Percentiles rank a stretch among this genome's conserved stretches.
Conservation (phyloP, 2,329 filamentous ascomycete genomes). For the Talaromyces sp. region DNA sequence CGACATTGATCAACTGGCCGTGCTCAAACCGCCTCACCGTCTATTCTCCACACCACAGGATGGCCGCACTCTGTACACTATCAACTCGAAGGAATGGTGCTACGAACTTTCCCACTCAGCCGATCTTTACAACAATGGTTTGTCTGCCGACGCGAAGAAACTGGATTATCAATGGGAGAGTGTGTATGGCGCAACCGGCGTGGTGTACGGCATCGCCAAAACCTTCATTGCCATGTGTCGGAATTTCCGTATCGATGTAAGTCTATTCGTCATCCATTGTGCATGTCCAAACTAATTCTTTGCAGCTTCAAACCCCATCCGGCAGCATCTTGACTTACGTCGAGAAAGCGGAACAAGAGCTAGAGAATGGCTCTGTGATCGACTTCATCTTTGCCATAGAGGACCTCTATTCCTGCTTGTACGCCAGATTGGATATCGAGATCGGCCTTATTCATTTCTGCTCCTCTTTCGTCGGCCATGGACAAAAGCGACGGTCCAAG, state of each 20-base stretch:
- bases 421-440: constrained; percentile 39
- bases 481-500: constrained; percentile 24
- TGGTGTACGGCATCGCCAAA: constrained; percentile 40
- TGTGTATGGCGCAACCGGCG: constrained; percentile 33
- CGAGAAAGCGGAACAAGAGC: constrained; percentile 30
- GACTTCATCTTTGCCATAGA: constrained; percentile 37
- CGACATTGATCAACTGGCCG: constrained; percentile 5
- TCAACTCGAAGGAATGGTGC: constrained; percentile 35
- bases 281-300: constrained; percentile 19
- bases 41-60: constrained; percentile 14
- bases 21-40: constrained; percentile 1
- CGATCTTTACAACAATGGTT: constrained; percentile 17
- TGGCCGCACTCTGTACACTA: constrained; percentile 31
- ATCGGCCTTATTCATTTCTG: constrained; percentile 39
- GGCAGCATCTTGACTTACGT: constrained; percentile 35
- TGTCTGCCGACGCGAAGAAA: constrained; percentile 25
- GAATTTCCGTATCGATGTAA: constrained; percentile 38
- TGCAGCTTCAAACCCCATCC: constrained; percentile 33
- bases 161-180: constrained; percentile 27
- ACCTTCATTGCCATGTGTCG: constrained; percentile 33
- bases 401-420: constrained; percentile 39
- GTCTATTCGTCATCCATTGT: constrained; percentile 4
- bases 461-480: constrained; percentile 30
- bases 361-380: constrained; percentile 29
- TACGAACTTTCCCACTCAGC: constrained; percentile 19